Evolutionary conservation across 139 green algal genomes (phyloP), one percentile per base, ranked within the genome.

Genomic region (Chlamydomonas eustigma): DNA sequence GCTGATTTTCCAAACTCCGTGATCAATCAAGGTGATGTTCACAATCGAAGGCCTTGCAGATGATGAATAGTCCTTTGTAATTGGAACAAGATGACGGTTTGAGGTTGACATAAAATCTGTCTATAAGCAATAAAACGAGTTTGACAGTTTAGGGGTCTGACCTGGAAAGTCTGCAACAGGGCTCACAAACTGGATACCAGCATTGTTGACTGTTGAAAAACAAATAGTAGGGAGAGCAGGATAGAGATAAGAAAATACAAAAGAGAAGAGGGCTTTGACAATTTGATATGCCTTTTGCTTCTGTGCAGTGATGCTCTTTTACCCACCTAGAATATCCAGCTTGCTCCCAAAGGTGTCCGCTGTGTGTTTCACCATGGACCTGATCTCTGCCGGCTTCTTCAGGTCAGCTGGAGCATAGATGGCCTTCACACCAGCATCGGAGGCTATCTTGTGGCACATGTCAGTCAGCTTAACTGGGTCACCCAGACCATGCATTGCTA

Each of bases 401-500:
- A 91, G 72, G 76, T 91, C 78, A 18, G 85, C 85, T 8, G 72
- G 67, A 8, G 36, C 78, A 25, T 83, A 85, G 2, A 71, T 6
- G 25, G 81, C 76, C 71, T 81, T 67, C 2, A 78, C 75, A 24
- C 75, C 75, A 1, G 37, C 34, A 25, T 84, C 52, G 8, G 65
- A 72, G 24, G 65, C 65, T 4, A 83, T 52, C 2, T 76, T 35
- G 2, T 32, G 31, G 37, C 37, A 67, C 28, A 82, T 12, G 4
- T 67, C 37, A 24, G 73, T 2, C 4, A 88, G 79, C n/a, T 76
- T 52, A 1, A 39, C 5, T 0, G 76, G 31, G 4, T 80, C 71
- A 8, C 81, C 79, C 0, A 89, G 65, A 28, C 87, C 87, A 64
- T 91, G 85, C 72, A 91, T 86, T 0, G 70, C 78, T 2, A 91